Conservation (phyloP, 208 protist species). For the Trichomonas tenax region DNA sequence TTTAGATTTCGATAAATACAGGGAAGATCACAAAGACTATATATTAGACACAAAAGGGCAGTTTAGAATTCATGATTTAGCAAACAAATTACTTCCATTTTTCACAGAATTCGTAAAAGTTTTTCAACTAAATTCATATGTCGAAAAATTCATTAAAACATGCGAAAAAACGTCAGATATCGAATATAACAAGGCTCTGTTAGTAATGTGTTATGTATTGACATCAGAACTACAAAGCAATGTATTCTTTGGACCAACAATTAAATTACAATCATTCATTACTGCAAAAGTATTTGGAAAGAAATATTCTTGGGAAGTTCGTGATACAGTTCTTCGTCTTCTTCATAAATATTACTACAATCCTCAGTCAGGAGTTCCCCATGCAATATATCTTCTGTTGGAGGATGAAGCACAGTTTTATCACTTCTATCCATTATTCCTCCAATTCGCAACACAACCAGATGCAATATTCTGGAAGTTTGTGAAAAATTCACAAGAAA, state of each 20-base stretch:
- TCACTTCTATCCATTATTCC: neutral
- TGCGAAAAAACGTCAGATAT: neutral
- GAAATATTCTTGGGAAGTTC: neutral
- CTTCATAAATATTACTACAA: neutral
- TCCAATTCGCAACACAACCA: neutral
- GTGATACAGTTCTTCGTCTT: neutral
- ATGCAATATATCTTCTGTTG: neutral
- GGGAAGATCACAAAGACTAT: neutral
- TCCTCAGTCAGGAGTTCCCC: neutral
- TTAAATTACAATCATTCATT: neutral
- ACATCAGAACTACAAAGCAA: neutral
- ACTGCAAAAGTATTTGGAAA: neutral
- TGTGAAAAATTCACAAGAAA: neutral
- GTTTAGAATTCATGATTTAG: neutral
- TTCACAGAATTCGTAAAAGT: neutral
- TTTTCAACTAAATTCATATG: neutral
- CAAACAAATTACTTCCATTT: neutral
- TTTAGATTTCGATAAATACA: neutral
- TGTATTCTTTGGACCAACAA: neutral
- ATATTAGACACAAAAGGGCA: neutral
- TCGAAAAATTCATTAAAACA: neutral
- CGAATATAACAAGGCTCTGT: neutral
- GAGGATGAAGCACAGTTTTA: neutral
- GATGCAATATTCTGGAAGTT: neutral
- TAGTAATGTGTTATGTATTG: neutral